Conservation (phyloP, 169 alveolate genomes). For the Eimeria sp. region DNA sequence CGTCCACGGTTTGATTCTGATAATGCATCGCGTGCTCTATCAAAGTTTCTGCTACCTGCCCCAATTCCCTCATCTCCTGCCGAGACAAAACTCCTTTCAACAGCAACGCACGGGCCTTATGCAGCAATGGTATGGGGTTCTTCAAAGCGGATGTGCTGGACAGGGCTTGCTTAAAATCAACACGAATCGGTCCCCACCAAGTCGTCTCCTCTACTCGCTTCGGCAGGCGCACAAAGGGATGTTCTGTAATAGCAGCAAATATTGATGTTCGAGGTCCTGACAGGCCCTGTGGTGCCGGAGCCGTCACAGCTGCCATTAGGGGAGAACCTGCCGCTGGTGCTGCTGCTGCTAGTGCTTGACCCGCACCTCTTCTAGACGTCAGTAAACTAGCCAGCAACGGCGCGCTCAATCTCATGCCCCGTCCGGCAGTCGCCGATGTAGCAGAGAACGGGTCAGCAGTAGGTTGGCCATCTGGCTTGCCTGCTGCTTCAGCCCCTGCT, state of each 20-base stretch:
- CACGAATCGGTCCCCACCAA: not conserved
- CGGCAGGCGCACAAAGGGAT: slow-evolving; percentile 7
- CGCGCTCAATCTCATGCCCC: not conserved
- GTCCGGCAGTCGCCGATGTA: not conserved
- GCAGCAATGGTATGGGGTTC: slow-evolving; percentile 4
- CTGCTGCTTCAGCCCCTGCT: too few relatives aligned
- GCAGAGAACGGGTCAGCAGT: too few relatives aligned
- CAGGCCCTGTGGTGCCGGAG: not conserved
- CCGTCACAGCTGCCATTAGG: not conserved
- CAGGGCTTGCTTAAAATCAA: not conserved
- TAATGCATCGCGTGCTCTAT: not conserved
- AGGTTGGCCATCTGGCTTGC: too few relatives aligned
- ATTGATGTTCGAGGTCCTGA: too few relatives aligned
- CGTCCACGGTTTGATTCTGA: not conserved
- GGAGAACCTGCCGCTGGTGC: not conserved
- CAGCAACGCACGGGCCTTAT: not conserved
- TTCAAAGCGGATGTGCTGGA: not conserved
- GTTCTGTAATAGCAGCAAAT: not conserved
- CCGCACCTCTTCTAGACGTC: not conserved
- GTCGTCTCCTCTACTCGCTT: not conserved
- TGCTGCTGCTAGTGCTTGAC: not conserved
- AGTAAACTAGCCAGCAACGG: too few relatives aligned
- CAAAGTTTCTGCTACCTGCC: not conserved
- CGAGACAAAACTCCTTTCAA: not conserved
- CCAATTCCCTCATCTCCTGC: not conserved